These are phyloP conservation scores for Daldinia sp. DNA, from an alignment of 2,329 filamentous ascomycete species.

Conservation along the genomic window DNA sequence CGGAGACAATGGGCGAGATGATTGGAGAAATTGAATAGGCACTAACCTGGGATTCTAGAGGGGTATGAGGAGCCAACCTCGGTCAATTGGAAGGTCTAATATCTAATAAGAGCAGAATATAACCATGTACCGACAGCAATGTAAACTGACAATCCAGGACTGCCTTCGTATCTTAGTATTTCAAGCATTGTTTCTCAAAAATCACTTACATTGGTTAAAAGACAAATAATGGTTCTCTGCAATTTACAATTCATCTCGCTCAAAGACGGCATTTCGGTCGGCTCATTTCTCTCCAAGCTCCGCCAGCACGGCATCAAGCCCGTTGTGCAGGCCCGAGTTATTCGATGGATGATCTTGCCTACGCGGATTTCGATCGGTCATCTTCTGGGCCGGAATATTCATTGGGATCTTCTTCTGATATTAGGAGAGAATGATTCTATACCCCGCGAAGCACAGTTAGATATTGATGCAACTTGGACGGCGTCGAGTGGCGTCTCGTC, in stretches of 20 bases:
- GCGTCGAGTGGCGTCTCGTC: slow-evolving; percentile 37
- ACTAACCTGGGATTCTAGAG: not conserved
- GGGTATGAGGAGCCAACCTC: not conserved
- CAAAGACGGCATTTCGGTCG: slow-evolving; percentile 19
- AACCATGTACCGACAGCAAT: not conserved
- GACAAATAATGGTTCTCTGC: slow-evolving; percentile 38
- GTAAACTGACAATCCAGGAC: not conserved
- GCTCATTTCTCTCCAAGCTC: slow-evolving; percentile 36
- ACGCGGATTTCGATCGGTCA: slow-evolving; percentile 32
- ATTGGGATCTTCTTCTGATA: slow-evolving; percentile 39
- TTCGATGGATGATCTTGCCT: slow-evolving; percentile 43
- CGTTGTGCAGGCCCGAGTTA: slow-evolving; percentile 36
- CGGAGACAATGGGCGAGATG: not conserved
- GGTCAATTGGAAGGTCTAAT: not conserved
- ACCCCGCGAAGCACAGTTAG: slow-evolving; percentile 1
- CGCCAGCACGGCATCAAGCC: slow-evolving; percentile 33
- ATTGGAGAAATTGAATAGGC: not conserved
- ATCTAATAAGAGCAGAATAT: too few relatives aligned
- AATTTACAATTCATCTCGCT: slow-evolving; percentile 40
- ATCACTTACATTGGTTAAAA: not conserved
- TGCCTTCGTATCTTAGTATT: not conserved
- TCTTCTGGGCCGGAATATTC: slow-evolving; percentile 39
- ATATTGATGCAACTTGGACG: slow-evolving; percentile 35
- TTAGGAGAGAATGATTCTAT: slow-evolving; percentile 14
- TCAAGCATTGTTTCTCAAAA: not conserved